Evolutionary conservation across 441 rosid genomes (phyloP), one percentile per base, ranked within the genome.

Genomic region (Croton setiger): DNA sequence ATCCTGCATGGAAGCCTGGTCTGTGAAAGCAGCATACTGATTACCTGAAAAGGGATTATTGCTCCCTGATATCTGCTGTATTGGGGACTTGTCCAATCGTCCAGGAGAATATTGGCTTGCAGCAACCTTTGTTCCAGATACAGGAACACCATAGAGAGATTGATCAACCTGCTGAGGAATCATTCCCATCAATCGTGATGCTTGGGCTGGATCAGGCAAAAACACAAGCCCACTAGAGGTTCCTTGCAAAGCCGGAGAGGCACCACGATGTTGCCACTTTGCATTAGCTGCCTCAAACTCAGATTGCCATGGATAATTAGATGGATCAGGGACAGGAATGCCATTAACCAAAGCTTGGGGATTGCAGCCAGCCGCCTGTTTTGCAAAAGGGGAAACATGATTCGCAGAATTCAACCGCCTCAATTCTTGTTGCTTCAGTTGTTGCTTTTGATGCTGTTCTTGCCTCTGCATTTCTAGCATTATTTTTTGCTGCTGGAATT

Each of bases 391-490:
- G 55, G 87, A 75, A 83, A 78, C 76, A 56, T 82, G 84, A 82
- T 81, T 82, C 41, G 73, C 20, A 49, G 92, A 78, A 79, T 72
- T 81, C 67, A 76, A 69, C 73, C 82, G 90, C 74, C 86, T 81
- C 65, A 76, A 71, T 66, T 84, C 79, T 66, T 83, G 86, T 58
- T 76, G 82, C 79, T 75, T 85, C 72, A 81, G 69, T 58, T 81
- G 89, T 63, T 85, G 86, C 79, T 85, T 84, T 59, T 82, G 85
- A 71, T 84, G 75, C 9, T 82, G 86, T 66, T 85, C 87, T 79
- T 87, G 96, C 75, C 90, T 82, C 74, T 89, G 95, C 63, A 81
- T 69, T 52, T 91, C 92, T 68, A 84, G 90, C 76, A 91, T 76
- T 79, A 27, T 2, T 66, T 84, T 78, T 66, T 83, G 86, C 54